Evolutionary conservation across 768 basidiomycete species (phyloP).

Genomic region (Leucocoprinus sp.): DNA sequence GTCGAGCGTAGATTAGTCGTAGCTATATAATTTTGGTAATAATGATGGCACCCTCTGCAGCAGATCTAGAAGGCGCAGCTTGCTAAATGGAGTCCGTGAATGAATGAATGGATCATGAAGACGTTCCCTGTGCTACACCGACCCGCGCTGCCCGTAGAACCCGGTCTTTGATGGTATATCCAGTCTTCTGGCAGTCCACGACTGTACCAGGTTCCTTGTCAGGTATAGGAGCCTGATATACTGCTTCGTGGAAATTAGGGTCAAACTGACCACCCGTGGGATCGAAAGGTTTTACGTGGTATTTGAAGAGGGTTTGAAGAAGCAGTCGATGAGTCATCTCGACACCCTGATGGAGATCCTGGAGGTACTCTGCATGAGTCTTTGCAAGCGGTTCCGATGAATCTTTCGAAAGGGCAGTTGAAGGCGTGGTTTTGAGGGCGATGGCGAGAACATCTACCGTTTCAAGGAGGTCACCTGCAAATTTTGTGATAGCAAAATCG

Average conservation of each 20-base stretch:
- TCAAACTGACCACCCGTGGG: constrained; percentile 91
- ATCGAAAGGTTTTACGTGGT: constrained; percentile 87
- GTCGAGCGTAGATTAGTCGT: constrained; percentile 20
- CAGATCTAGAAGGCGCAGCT: constrained; percentile 2
- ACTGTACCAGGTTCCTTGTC: constrained; percentile 85
- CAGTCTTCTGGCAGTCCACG: constrained; percentile 83
- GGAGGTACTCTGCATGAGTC: constrained; percentile 47
- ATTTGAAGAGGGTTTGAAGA: constrained; percentile 83
- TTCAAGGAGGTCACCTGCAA: constrained; percentile 84
- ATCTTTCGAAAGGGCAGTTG: constrained; percentile 31
- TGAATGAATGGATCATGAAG: constrained; percentile 18
- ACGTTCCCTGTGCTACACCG: constrained; percentile 77
- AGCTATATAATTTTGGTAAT: constrained; percentile 19
- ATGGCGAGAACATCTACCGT: constrained; percentile 85
- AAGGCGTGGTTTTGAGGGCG: constrained; percentile 74
- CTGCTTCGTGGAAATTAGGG: constrained; percentile 91
- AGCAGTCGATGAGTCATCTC: constrained; percentile 87
- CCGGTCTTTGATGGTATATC: constrained; percentile 92
- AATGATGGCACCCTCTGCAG: constrained; percentile 1
- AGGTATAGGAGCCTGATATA: constrained; percentile 90
- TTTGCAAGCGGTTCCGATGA: constrained; percentile 32
- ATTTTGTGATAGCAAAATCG: constrained; percentile 88
- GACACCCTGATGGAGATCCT: constrained; percentile 78
- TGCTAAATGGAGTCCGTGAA: constrained; percentile 2
- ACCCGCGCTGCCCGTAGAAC: constrained; percentile 93